Conservation (phyloP, 2,329 filamentous ascomycete species). For the Alternaria gaisen region DNA sequence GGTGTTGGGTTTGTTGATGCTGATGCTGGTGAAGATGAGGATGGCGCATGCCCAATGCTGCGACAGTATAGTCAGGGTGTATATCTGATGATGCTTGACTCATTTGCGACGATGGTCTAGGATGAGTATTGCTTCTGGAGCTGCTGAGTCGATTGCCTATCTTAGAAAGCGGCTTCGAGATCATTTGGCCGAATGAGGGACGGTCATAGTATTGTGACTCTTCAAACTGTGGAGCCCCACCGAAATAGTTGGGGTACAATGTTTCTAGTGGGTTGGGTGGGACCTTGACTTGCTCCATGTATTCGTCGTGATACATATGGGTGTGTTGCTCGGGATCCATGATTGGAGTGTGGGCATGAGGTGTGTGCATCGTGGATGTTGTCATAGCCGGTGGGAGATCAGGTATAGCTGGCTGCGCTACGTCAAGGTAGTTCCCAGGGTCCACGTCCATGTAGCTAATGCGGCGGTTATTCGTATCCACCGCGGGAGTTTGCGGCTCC, state of each 20-base stretch:
- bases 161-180: conserved; percentile 46
- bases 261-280: conserved; percentile 42
- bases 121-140: conserved; percentile 36
- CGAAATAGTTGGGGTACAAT: conserved; percentile 50
- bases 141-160: conserved; percentile 40
- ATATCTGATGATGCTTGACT: conserved; percentile 33
- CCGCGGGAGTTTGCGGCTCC: conserved; percentile 34
- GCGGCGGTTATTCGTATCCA: conserved; percentile 38
- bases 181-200: conserved; percentile 46
- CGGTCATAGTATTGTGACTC: conserved; percentile 50
- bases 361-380: conserved; percentile 26
- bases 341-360: conserved; percentile 29
- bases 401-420: conserved; percentile 42
- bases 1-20: conserved; percentile 24
- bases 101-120: conserved; percentile 34
- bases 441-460: conserved; percentile 53
- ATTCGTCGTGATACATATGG: conserved; percentile 32
- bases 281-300: conserved; percentile 40
- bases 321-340: conserved; percentile 32
- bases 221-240: conserved; percentile 45
- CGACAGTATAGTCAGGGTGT: conserved; percentile 32
- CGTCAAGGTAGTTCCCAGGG: conserved; percentile 39
- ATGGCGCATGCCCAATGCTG: conserved; percentile 33
- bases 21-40: conserved; percentile 15
- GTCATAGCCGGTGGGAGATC: conserved; percentile 34